Percentiles rank a stretch among this genome's conserved stretches.
Conservation (phyloP, 306 rosid genomes). For the Cucurbita ficifolia region DNA sequence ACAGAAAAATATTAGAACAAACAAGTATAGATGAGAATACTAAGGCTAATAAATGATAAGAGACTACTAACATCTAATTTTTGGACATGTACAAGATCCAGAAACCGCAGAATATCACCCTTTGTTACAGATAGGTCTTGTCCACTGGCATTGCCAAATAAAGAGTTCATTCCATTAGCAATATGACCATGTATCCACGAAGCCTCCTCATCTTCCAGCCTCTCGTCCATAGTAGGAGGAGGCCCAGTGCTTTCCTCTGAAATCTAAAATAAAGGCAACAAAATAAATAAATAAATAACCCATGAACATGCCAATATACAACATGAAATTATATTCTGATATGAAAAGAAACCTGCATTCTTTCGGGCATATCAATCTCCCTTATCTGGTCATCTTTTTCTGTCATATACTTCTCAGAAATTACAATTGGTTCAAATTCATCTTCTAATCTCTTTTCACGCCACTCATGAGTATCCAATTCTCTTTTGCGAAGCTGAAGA, state of each 20-base stretch:
- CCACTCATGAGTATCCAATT: slow-evolving; percentile 38
- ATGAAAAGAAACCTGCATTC: slow-evolving; percentile 65
- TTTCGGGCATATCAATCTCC: slow-evolving; percentile 75
- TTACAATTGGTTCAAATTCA: slow-evolving; percentile 82
- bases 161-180: slow-evolving; percentile 40
- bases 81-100: slow-evolving; percentile 83
- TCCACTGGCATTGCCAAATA: slow-evolving; percentile 35
- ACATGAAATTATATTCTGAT: background rate
- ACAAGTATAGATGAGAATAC: slow-evolving; percentile 8
- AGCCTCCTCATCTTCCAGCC: slow-evolving; percentile 70
- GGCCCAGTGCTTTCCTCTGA: slow-evolving; percentile 75
- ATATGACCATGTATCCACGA: slow-evolving; percentile 62
- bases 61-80: slow-evolving; percentile 67
- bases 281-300: background rate
- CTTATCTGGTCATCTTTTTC: slow-evolving; percentile 72
- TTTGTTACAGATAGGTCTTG: slow-evolving; percentile 34
- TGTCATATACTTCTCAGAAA: slow-evolving; percentile 87
- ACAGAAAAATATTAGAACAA: slow-evolving; percentile 11
- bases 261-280: slow-evolving; percentile 26
- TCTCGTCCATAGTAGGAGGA: slow-evolving; percentile 46
- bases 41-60: background rate
- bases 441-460: slow-evolving; percentile 75
- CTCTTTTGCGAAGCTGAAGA: slow-evolving; percentile 42
- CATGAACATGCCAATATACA: background rate
- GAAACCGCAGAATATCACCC: slow-evolving; percentile 61